Conservation (phyloP, 371 early-diverging fungal genomes). For the Mortierella sp. region DNA sequence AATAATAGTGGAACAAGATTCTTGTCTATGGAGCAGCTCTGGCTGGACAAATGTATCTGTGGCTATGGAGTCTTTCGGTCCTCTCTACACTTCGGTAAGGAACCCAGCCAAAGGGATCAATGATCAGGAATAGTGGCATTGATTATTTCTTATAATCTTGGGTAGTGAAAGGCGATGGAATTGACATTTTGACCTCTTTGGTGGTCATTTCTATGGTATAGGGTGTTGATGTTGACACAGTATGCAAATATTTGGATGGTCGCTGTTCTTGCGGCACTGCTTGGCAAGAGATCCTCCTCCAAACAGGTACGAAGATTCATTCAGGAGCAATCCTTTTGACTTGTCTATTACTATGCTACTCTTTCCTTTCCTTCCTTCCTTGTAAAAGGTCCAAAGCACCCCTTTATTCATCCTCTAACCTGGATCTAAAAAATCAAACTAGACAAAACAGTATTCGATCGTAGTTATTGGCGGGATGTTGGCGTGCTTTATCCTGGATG, state of each 20-base stretch:
- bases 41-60: conserved; percentile 47
- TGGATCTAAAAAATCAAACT: not conserved
- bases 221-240: conserved; percentile 54
- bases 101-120: not conserved
- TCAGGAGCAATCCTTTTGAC: not conserved
- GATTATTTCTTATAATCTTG: not conserved
- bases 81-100: conserved; percentile 46
- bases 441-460: conserved; percentile 38
- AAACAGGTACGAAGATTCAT: conserved; percentile 17
- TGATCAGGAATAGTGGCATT: not conserved
- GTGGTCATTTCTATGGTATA: conserved; percentile 1
- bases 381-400: not conserved
- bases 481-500: conserved; percentile 41
- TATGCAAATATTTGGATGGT: conserved; percentile 54
- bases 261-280: conserved; percentile 37
- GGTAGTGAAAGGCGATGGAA: not conserved
- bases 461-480: conserved; percentile 41
- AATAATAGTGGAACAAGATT: conserved; percentile 44
- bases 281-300: conserved; percentile 33
- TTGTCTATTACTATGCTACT: not conserved
- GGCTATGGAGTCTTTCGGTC: conserved; percentile 43
- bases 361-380: not conserved
- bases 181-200: not conserved
- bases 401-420: no score
- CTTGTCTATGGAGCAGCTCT: conserved; percentile 29